Percentiles rank a stretch among this genome's conserved stretches.
phyloP scores from a whole-genome alignment of 1,284 basidiomycete species.

The Paramarasmius palmivorus region DNA sequence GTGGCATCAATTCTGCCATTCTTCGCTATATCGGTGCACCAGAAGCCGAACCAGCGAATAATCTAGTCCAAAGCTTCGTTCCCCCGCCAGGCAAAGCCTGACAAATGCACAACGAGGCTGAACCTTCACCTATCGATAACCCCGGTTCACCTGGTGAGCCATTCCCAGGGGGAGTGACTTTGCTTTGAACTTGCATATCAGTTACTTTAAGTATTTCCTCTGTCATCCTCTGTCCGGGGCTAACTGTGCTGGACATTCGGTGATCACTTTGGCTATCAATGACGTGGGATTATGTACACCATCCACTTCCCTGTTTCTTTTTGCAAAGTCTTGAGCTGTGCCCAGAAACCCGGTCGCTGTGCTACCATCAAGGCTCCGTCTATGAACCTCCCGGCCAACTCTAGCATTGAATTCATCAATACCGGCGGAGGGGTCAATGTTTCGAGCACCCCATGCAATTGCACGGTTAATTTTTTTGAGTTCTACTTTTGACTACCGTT shows the following conservation, averaged over 20 bases:
- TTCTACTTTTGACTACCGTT: neutral
- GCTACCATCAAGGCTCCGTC: constrained; percentile 9
- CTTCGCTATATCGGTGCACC: constrained; percentile 36
- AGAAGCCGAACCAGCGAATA: constrained; percentile 29
- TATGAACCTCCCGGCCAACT: constrained; percentile 10
- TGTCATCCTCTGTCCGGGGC: neutral
- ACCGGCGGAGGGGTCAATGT: constrained; percentile 6
- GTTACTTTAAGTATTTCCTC: neutral
- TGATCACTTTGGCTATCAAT: neutral
- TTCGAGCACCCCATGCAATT: constrained; percentile 17
- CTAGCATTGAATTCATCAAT: constrained; percentile 10
- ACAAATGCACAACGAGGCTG: neutral
- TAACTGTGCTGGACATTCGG: neutral
- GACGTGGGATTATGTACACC: neutral
- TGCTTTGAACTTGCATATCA: neutral
- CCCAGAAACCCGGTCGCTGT: neutral
- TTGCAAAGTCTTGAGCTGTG: neutral
- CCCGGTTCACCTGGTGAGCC: neutral
- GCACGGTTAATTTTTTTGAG: constrained; percentile 6
- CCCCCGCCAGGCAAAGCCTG: constrained; percentile 16
- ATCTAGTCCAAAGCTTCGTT: too few relatives aligned
- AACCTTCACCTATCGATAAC: neutral
- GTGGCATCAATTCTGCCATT: constrained; percentile 31
- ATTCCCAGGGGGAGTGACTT: neutral
- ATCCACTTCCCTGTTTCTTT: neutral